Evolutionary conservation across 352 stramenopile genomes (phyloP).

Genomic region (Phytopythium ostracodes): DNA sequence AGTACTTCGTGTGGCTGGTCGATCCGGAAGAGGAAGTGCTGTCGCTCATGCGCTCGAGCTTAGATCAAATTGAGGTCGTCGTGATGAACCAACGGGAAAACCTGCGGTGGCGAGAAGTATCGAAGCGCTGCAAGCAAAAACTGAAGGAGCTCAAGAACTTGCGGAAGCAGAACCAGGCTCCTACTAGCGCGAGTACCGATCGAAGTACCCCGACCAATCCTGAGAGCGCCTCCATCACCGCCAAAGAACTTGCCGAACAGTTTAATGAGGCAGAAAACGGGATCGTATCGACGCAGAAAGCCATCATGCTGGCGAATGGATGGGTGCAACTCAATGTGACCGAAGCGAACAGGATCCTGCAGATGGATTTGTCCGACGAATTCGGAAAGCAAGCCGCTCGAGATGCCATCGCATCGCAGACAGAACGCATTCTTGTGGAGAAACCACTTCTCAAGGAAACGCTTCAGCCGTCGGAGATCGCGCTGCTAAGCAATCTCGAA

Average conservation of each 20-base stretch:
- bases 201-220: constrained; percentile 4
- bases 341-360: constrained; percentile 39
- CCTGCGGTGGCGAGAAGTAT: constrained; percentile 32
- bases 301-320: constrained; percentile 35
- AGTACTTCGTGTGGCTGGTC: constrained; percentile 63
- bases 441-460: constrained; percentile 28
- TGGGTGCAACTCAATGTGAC: constrained; percentile 39
- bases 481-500: constrained; percentile 31
- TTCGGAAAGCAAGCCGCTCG: constrained; percentile 18
- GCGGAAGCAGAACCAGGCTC: constrained; percentile 20
- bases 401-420: constrained; percentile 26
- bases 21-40: constrained; percentile 48
- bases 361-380: constrained; percentile 22
- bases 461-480: constrained; percentile 25
- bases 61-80: constrained; percentile 35
- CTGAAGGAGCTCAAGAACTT: constrained; percentile 44
- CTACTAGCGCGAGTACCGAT: not conserved
- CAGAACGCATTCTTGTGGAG: constrained; percentile 21
- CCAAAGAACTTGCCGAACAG: constrained; percentile 47
- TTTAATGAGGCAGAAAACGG: constrained; percentile 47
- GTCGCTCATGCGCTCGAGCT: constrained; percentile 32
- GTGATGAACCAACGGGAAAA: constrained; percentile 33
- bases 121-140: constrained; percentile 44
- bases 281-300: constrained; percentile 24
- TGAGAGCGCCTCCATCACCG: constrained; percentile 21